phyloP scores from a whole-genome alignment of 2,329 filamentous ascomycete species.

The Aspergillus costaricaensis region DNA sequence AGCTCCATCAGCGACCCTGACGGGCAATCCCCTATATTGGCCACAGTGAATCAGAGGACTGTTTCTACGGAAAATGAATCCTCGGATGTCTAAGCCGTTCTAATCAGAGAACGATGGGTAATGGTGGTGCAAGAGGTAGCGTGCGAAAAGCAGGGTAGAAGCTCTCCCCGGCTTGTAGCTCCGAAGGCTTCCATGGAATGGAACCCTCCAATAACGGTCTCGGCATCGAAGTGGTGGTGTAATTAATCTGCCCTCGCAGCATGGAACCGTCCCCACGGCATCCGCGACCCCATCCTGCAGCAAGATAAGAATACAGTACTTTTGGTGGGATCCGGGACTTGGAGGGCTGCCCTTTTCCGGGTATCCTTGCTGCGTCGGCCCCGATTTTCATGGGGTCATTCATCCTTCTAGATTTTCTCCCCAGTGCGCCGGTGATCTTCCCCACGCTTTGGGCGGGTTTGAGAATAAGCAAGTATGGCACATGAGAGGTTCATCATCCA shows the following conservation, averaged over 20 bases:
- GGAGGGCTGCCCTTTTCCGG: not conserved
- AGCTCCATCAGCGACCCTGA: not conserved
- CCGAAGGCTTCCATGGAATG: constrained; percentile 11
- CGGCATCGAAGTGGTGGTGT: constrained; percentile 23
- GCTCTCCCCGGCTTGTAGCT: constrained; percentile 11
- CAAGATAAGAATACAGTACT: constrained; percentile 1
- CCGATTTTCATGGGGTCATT: constrained; percentile 10
- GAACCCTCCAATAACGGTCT: constrained; percentile 19
- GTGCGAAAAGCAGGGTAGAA: not conserved
- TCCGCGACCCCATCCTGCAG: constrained; percentile 15
- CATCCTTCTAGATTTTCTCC: constrained; percentile 12
- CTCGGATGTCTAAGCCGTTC: not conserved
- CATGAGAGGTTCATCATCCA: not conserved
- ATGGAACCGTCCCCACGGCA: constrained; percentile 13
- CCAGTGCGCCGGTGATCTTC: not conserved
- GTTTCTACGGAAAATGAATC: not conserved
- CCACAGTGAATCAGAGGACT: not conserved
- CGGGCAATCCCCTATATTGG: not conserved
- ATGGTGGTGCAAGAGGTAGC: not conserved
- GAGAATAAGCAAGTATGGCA: not conserved
- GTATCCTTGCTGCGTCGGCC: constrained; percentile 15
- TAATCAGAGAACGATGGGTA: not conserved
- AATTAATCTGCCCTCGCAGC: constrained; percentile 17
- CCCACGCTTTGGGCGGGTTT: constrained; percentile 7
- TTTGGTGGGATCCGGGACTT: not conserved